Evolutionary conservation across 495 filamentous ascomycete species (phyloP), one percentile per base, ranked within the genome.

Genomic region (Wilcoxina mikolae): DNA sequence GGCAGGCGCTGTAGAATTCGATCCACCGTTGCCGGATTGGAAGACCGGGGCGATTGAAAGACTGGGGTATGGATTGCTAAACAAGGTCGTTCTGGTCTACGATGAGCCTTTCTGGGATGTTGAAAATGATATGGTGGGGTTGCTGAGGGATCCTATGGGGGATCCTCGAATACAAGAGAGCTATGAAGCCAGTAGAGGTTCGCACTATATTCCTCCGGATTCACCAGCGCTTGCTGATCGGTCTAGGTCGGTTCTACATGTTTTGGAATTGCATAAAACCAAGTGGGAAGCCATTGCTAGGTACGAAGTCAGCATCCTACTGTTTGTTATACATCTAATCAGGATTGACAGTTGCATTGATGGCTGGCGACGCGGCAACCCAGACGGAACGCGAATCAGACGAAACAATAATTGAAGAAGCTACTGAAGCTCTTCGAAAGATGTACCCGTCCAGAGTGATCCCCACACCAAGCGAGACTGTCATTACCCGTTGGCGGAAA

Each of bases 261-360:
- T 95, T 94, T 77, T 96, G 94, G 79, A 96, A 99, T 64, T 84
- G 86, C 54, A 80, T 87, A 54, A 84, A 86, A 55, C 93, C 85
- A 2, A 86, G 84, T 46, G 91, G 91, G 4, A 73, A 87, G 28
- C 91, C 91, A 3, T 83, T 85, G 3, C 71, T 98, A 17, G 59
- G 59, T 61, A 59, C 11, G 31, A 7, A 25, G 3, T 17, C 11
- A 25, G 20, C 18, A 7, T 3, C 4, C 22, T 39, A 35, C 25
- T 39, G 29, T 56, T 39, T 38, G 24, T 31, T 28, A 55, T 25
- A 54, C 39, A 28, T 26, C 51, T 54, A 62, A 64, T 18, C 12
- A n/a, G n/a, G 23, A 4, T 20, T 26, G 35, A 38, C 23, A 61
- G 77, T 95, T 42, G 93, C 87, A 17, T 77, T 99, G 28, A 95